Conservation (phyloP, 2,329 filamentous ascomycete species). For the Plenodomus biglobosus region DNA sequence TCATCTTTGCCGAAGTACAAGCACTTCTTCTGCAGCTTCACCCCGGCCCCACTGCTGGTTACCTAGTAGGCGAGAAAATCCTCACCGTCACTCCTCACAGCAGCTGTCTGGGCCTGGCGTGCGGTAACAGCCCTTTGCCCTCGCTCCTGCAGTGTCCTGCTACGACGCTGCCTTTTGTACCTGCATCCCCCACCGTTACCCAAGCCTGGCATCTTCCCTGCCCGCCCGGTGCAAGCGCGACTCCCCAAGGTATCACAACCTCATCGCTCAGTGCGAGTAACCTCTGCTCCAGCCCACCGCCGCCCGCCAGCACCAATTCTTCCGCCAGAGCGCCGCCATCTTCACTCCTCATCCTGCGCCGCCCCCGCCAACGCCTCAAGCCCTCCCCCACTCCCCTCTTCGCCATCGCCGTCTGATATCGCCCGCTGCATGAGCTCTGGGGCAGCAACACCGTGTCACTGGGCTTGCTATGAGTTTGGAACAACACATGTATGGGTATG, state of each 20-base stretch:
- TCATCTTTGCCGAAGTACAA: conserved; percentile 29
- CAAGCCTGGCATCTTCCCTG: conserved; percentile 29
- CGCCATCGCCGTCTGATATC: conserved; percentile 22
- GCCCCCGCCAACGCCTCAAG: conserved; percentile 19
- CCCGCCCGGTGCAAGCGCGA: conserved; percentile 26
- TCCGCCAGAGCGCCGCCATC: conserved; percentile 24
- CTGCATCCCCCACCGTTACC: conserved; percentile 38
- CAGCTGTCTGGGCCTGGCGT: conserved; percentile 17
- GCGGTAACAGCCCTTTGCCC: conserved; percentile 20
- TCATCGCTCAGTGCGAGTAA: conserved; percentile 24
- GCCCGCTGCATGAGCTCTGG: conserved; percentile 36
- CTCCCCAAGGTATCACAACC: conserved; percentile 33
- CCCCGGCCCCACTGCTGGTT: conserved; percentile 33
- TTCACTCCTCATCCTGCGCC: conserved; percentile 16
- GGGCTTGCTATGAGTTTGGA: conserved; percentile 47
- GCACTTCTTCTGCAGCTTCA: conserved; percentile 34
- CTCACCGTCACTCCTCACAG: conserved; percentile 26
- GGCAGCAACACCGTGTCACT: conserved; percentile 28
- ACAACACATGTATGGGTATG: conserved; percentile 47
- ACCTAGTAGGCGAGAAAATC: conserved; percentile 32
- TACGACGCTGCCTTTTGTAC: conserved; percentile 33
- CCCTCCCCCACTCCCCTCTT: no score
- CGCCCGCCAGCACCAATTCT: conserved; percentile 18
- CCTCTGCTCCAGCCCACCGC: conserved; percentile 22
- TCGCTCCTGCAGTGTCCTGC: conserved; percentile 7